Percentiles rank a stretch among this genome's conserved stretches.
phyloP scores from a whole-genome alignment of 2,329 filamentous ascomycete genomes.

The Cladosporium sp. region DNA sequence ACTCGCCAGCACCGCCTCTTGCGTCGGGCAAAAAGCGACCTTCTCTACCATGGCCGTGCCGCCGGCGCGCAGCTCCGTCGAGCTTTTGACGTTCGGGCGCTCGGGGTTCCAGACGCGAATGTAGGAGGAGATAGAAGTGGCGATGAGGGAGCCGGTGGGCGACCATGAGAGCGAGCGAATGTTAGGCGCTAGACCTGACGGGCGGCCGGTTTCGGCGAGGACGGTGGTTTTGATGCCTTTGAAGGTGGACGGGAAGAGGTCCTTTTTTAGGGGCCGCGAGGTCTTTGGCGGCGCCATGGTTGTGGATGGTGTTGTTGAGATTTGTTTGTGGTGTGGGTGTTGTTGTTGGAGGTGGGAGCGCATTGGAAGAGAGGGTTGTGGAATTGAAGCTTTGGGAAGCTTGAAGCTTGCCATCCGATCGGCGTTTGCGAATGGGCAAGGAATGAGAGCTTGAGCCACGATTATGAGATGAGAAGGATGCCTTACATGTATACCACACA shows the following conservation, averaged over 20 bases:
- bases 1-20: conserved; percentile 75
- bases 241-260: conserved; percentile 68
- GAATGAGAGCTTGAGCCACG: neutral
- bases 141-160: conserved; percentile 77
- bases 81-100: conserved; percentile 69
- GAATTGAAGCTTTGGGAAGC: neutral
- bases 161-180: conserved; percentile 71
- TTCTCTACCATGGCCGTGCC: conserved; percentile 60
- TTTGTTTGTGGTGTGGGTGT: neutral
- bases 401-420: conserved; percentile 41
- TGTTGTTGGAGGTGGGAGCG: conserved; percentile 2
- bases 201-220: conserved; percentile 53
- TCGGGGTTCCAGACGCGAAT: conserved; percentile 82
- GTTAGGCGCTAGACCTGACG: conserved; percentile 33
- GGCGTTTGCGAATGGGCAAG: neutral
- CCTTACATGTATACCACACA: too few relatives aligned
- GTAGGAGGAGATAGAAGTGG: conserved; percentile 72
- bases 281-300: conserved; percentile 43
- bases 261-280: conserved; percentile 64
- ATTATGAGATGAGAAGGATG: neutral
- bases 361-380: conserved; percentile 8
- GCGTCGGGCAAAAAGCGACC: conserved; percentile 74
- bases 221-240: conserved; percentile 67
- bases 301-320: conserved; percentile 1
- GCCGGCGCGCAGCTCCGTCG: conserved; percentile 65